These are phyloP conservation scores for Pestalotiopsis sp. DNA, from an alignment of 2,329 filamentous ascomycete genomes.

Conservation along the genomic window DNA sequence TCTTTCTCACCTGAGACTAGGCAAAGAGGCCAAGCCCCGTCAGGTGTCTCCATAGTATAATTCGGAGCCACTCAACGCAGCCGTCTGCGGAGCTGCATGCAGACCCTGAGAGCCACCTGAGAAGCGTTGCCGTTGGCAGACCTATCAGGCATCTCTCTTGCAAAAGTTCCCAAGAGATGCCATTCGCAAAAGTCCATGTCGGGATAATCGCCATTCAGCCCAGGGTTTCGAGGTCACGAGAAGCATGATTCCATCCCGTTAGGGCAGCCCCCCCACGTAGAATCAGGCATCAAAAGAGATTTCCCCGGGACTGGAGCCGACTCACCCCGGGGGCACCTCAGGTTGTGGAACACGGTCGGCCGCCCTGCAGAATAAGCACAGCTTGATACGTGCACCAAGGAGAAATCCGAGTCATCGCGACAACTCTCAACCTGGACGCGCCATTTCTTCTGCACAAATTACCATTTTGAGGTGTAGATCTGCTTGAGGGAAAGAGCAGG, in stretches of 20 bases:
- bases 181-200: not conserved
- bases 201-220: not conserved
- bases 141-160: not conserved
- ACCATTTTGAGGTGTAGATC: not conserved
- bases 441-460: not conserved
- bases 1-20: conserved; percentile 26
- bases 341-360: not conserved
- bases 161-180: not conserved
- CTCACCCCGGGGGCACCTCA: not conserved
- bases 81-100: not conserved
- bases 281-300: not conserved
- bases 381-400: not conserved
- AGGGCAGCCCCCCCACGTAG: not conserved
- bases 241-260: not conserved
- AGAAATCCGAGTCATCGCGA: not conserved
- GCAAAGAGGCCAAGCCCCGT: not conserved
- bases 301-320: not conserved
- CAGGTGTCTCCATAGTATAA: not conserved
- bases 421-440: not conserved
- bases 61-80: not conserved
- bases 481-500: not conserved
- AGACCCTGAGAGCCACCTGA: not conserved
- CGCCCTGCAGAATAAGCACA: not conserved
- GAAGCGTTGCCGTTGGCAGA: not conserved
- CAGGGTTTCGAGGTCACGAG: not conserved